Evolutionary conservation across 768 basidiomycete genomes (phyloP), one percentile per base, ranked within the genome.

Genomic region (Tylopilus subfusipes): DNA sequence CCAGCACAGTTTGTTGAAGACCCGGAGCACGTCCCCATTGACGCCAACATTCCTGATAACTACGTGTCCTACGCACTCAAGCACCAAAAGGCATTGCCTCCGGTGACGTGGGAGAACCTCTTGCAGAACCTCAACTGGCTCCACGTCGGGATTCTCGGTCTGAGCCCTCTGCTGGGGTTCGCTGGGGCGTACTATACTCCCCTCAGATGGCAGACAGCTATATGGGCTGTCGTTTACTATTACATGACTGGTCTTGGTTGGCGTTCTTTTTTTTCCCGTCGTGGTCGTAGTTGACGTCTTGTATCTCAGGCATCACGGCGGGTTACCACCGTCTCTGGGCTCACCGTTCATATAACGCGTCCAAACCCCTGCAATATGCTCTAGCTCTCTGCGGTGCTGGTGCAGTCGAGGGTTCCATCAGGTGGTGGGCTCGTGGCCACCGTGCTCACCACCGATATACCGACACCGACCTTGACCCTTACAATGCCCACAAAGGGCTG

Each of bases 281-380:
- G 9, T 18, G 13, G 7, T 74, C 61, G 73, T 36, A 1, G 63
- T 57, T 63, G 75, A 61, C 29, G 74, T 74, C 14, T 19, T n/a
- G 4, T 18, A 13, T 48, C 29, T 48, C 48, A 85, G 84, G 91
- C 24, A 92, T 94, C 55, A 93, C 91, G 0, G 91, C 90, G 11
- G 96, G 97, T 12, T 99, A 98, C 74, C 97, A 99, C 66, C 85
- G 97, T 53, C 81, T 98, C 1, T 99, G 95, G 94, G 91, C 97
- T 11, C 97, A 99, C 67, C 84, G 97, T 53, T 81, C 91, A 0
- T 99, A 96, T 72, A 98, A 97, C 67, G 97, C 96, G 34, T 85
- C 88, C 4, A 79, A 79, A 55, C 86, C 90, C 16, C 75, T 98
- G 13, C 87, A 98, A 69, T 97, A 93, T 67, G 74, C 82, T 59